Evolutionary conservation across 1,284 basidiomycete genomes (phyloP), one percentile per base, ranked within the genome.

Genomic region (Athelia psychrophila): DNA sequence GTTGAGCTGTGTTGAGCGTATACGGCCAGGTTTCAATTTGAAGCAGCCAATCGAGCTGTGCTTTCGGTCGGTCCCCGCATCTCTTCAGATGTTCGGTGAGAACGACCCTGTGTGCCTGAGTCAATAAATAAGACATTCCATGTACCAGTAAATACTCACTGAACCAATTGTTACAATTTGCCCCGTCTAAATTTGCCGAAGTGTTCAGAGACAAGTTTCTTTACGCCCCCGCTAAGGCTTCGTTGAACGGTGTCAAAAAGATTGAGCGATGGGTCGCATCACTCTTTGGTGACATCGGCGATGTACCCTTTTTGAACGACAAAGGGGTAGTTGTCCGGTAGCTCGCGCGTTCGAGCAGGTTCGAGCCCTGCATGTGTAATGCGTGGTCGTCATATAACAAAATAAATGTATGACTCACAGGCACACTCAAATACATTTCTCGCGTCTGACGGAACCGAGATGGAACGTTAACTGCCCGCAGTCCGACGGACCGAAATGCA

Each of bases 291-390:
- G 19, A 81, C 65, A 1, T 64, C 53, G 2, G 62, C 54, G 44
- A 91, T 84, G 45, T 78, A 81, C 0, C 62, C 54, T 5, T 73
- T 60, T 24, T 81, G 80, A 0, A 87, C 83, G 0, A 79, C 70
- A 55, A 85, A 89, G 0, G 87, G 87, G 54, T 77, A 81, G 54
- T 80, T 78, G 15, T 78, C 82, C 0, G 87, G 86, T 0, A 90
- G 71, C 60, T 90, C 85, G 3, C 86, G 80, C 0, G 85, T 85
- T 1, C 80, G 76, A 0, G 84, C 78, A 9, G n/a, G n/a, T n/a
- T n/a, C n/a, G n/a, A n/a, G n/a, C n/a, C n/a, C n/a, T n/a, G n/a
- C n/a, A n/a, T n/a, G n/a, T n/a, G n/a, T n/a, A n/a, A n/a, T n/a
- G n/a, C n/a, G n/a, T n/a, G n/a, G n/a, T n/a, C n/a, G n/a, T n/a